Evolutionary conservation across 148 eudicot species (phyloP), one percentile per base, ranked within the genome.

Genomic region (Camellia sinensis): DNA sequence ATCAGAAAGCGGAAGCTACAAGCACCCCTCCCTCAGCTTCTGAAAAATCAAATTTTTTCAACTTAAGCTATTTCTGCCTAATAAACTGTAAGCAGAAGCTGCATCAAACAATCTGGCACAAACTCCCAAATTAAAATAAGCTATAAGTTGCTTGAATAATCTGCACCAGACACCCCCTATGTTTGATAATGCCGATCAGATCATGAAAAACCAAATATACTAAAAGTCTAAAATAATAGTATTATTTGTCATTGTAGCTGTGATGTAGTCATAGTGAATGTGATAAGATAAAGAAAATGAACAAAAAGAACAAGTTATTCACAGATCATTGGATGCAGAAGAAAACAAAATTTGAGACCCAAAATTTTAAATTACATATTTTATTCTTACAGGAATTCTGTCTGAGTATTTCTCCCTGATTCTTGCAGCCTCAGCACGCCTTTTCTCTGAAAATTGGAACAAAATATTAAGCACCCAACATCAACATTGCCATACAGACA

Each of bases 391-490:
- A 80, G 97, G 97, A 74, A 93, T 91, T 82, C 97, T 91, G 78
- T 93, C 97, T 7, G 97, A 89, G 85, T 93, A 93, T 79, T 91
- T 93, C 82, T 91, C 97, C 88, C 97, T 89, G 74, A 93, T 93
- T 84, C 97, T 91, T 1, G 89, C 89, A 74, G 97, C 90, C 87
- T 93, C 97, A 6, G 97, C 94, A 37, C 90, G 89, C 78, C 97
- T 89, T 88, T 93, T 93, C 86, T 89, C 97, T 93, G 89, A 68
- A 82, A 37, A 70, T 12, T 67, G 80, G 10, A 82, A 67, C 71
- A 17, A n/a, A 73, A 73, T 37, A 37, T 15, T 15, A 7, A 44
- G 73, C 52, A 69, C 13, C 76, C 76, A 73, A 73, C 62, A 56
- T 17, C 21, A 56, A 45, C 21, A 37, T 56, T 40, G 21, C 15